Base-by-base conservation (phyloP, 371 early-diverging fungal species). In the Mortierella sp. region DNA sequence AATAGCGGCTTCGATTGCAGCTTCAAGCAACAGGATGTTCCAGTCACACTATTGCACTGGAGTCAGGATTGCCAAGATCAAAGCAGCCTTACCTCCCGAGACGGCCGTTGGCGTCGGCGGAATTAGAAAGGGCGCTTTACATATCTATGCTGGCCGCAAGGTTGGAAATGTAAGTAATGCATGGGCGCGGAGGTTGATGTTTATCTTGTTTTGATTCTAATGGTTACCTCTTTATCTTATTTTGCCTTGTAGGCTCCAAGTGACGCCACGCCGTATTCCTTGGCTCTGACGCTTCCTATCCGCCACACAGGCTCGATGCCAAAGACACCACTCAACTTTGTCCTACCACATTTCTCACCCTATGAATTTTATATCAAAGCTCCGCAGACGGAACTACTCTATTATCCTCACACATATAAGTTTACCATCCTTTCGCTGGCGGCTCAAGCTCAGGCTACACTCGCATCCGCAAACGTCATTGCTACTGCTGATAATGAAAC, bases 61-160 rank as follows among this genome's bases (percentile, higher is more conserved):
- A 0, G 65, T 81, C 40, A 66, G 76, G 11, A 70, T 81, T 22
- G 82, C 72, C 53, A 81, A 81, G 70, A 76, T 81, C 63, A 81
- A 81, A 67, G 82, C 82, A 21, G 76, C 76, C 2, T 55, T 81
- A 4, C 82, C 82, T 2, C 24, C 69, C 3, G 82, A 81, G 45
- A 76, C 82, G 10, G 82, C 69, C 6, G 60, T 66, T 10, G 55
- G 82, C 15, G 21, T 72, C 13, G 72, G 72, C 11, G 76, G 70
- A 4, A 57, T 81, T 36, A 72, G 82, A 22, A 81, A 81, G 52
- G 82, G 82, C 2, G 67, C 76, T 36, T 11, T 81, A 1, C 82
- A 81, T 36, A 76, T 81, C 15, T 81, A 76, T 48, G 82, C 82
- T 0, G 82, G 82, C 19, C 82, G 82, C 22, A 81, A 81, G 52